Base-by-base conservation (phyloP, 1,284 basidiomycete genomes). In the Gomphus sp. region DNA sequence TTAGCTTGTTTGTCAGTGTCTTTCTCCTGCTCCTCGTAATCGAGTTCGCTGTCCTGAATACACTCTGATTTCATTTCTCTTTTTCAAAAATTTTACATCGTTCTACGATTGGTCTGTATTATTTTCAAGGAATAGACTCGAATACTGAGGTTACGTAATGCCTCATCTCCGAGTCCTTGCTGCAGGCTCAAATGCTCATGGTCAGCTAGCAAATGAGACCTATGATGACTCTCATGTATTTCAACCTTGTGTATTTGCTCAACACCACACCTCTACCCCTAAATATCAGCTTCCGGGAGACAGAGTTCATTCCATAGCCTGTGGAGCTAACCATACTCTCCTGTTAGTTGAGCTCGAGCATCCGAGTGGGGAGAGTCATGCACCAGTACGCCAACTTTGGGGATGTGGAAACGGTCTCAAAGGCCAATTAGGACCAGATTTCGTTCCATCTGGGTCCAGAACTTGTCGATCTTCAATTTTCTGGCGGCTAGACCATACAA, bases 131-230 rank as follows among this genome's bases (percentile, higher is more conserved):
- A 7, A 48, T 48, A 33, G 36, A 0, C 3, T 18, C 39, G 11
- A 33, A 25, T 34, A 10, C 10, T 2, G 18, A 0, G 12, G 50
- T 39, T 34, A 52, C 33, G 47, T 55, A 31, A 55, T 59, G 58
- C 44, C 31, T 48, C 36, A 28, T 5, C 54, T 44, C 11, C 45
- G 52, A 55, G n/a, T 59, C 14, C 36, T 77, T 49, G 79, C 85
- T 8, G 78, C 84, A 45, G 91, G 91, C 3, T 92, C 89, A 0
- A 93, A 93, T 66, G 85, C 84, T 14, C 77, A 79, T 49, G 89
- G 86, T 2, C 91, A 93, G 67, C 82, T 93, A 4, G 84, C 78
- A 0, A 79, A 81, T 44, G 77, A 77, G 0, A 73, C 78, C 58
- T 31, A 67, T 4, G 78, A 86, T 12, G 90, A 93, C 66, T 78